These are phyloP conservation scores for Exophiala viscosa DNA, from an alignment of 2,329 filamentous ascomycete genomes.

Conservation along the genomic window DNA sequence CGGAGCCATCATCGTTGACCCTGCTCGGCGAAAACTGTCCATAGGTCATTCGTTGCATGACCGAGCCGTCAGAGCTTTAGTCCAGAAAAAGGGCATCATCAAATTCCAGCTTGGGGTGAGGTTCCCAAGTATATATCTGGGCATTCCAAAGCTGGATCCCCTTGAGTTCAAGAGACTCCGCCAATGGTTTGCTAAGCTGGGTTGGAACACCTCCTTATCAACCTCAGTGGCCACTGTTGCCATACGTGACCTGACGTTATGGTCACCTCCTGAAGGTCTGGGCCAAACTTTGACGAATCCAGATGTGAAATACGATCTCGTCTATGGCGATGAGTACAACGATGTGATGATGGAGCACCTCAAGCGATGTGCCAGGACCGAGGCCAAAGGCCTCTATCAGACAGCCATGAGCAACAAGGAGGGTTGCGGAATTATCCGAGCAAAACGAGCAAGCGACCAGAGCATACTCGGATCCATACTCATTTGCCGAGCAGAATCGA, in stretches of 20 bases:
- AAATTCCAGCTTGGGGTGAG: constrained; percentile 77
- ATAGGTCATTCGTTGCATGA: constrained; percentile 88
- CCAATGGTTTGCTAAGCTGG: constrained; percentile 85
- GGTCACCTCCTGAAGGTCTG: constrained; percentile 73
- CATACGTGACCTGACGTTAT: constrained; percentile 67
- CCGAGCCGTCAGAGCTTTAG: constrained; percentile 71
- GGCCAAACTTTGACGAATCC: constrained; percentile 68
- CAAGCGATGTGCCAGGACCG: constrained; percentile 68
- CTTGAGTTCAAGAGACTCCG: constrained; percentile 58
- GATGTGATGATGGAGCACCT: constrained; percentile 72
- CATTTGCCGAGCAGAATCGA: constrained; percentile 68
- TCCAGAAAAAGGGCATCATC: constrained; percentile 68
- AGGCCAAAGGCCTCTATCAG: constrained; percentile 75
- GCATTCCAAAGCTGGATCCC: constrained; percentile 68
- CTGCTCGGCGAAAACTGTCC: constrained; percentile 76
- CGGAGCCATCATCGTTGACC: constrained; percentile 85
- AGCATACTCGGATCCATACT: constrained; percentile 74
- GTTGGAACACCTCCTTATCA: constrained; percentile 73
- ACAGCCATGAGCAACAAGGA: constrained; percentile 67
- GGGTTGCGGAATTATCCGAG: constrained; percentile 76
- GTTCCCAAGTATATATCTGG: constrained; percentile 80
- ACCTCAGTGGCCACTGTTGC: constrained; percentile 67
- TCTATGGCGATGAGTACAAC: constrained; percentile 73
- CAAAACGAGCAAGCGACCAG: constrained; percentile 65
- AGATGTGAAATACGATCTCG: constrained; percentile 75